Evolutionary conservation across 1,284 basidiomycete species (phyloP).

Genomic region (Rhodofomes roseus): DNA sequence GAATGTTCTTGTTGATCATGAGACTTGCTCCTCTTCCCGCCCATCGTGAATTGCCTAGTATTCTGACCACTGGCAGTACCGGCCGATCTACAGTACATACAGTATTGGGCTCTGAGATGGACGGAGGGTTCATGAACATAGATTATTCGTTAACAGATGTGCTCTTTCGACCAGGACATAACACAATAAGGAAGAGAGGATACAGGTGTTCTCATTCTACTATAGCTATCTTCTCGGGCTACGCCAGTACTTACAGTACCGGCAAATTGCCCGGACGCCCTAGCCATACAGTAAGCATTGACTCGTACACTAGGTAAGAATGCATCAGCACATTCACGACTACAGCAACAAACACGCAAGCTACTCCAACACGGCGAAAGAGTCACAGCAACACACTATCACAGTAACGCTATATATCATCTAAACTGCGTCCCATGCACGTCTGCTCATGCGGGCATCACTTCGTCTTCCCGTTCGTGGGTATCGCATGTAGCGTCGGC

Average conservation of each 20-base stretch:
- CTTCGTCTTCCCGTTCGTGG: constrained; percentile 17
- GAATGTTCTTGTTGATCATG: too few species aligned
- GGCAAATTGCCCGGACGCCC: background rate
- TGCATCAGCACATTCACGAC: background rate
- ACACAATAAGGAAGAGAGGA: too few species aligned
- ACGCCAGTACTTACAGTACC: constrained; percentile 2
- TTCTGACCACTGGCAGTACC: too few species aligned
- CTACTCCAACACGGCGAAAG: background rate
- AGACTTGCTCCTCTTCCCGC: too few species aligned
- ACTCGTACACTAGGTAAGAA: constrained; percentile 2
- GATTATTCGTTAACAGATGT: too few species aligned
- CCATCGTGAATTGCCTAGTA: too few species aligned
- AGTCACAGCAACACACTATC: background rate
- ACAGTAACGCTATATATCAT: constrained; percentile 1
- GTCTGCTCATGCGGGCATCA: background rate
- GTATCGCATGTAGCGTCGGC: constrained; percentile 21
- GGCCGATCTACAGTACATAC: too few species aligned
- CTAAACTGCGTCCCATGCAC: background rate
- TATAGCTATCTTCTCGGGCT: background rate
- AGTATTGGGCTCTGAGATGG: too few species aligned
- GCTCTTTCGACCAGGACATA: too few species aligned
- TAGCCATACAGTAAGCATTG: constrained; percentile 2
- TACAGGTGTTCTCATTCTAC: constrained; percentile 2
- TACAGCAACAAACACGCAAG: background rate
- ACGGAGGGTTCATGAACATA: too few species aligned